phyloP scores from a whole-genome alignment of 768 basidiomycete species.

The Polyporus arcularius region DNA sequence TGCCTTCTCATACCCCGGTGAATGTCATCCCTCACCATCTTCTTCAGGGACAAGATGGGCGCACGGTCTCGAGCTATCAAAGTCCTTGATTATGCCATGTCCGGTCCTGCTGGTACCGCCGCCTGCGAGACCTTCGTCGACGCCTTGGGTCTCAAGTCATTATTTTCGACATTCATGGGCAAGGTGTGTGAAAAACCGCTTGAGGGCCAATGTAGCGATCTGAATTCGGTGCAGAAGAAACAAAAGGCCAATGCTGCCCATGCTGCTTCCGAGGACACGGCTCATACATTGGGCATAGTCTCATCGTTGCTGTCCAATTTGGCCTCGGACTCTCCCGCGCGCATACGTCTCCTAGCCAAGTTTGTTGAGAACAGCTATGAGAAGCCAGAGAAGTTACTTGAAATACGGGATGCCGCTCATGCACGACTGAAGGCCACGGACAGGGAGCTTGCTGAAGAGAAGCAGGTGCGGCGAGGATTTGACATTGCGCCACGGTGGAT shows the following conservation, averaged over 20 bases:
- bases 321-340: slow-evolving; percentile 76
- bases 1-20: slow-evolving; percentile 5
- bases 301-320: slow-evolving; percentile 88
- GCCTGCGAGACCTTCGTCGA: slow-evolving; percentile 88
- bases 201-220: background rate
- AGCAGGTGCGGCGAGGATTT: slow-evolving; percentile 47
- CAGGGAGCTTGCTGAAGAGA: slow-evolving; percentile 67
- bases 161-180: slow-evolving; percentile 93
- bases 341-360: slow-evolving; percentile 85
- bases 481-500: background rate
- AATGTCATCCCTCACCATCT: background rate
- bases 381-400: slow-evolving; percentile 91
- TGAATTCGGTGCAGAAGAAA: slow-evolving; percentile 51
- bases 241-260: slow-evolving; percentile 49
- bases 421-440: slow-evolving; percentile 62
- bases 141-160: slow-evolving; percentile 80
- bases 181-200: slow-evolving; percentile 43
- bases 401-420: slow-evolving; percentile 75
- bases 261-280: slow-evolving; percentile 76
- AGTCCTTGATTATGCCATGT: slow-evolving; percentile 87
- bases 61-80: slow-evolving; percentile 87
- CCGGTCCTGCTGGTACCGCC: slow-evolving; percentile 65
- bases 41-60: slow-evolving; percentile 73
- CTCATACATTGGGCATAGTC: slow-evolving; percentile 86
- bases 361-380: slow-evolving; percentile 94